These are phyloP conservation scores for Microascus cirrosus DNA, from an alignment of 2,329 filamentous ascomycete genomes.

Conservation along the genomic window DNA sequence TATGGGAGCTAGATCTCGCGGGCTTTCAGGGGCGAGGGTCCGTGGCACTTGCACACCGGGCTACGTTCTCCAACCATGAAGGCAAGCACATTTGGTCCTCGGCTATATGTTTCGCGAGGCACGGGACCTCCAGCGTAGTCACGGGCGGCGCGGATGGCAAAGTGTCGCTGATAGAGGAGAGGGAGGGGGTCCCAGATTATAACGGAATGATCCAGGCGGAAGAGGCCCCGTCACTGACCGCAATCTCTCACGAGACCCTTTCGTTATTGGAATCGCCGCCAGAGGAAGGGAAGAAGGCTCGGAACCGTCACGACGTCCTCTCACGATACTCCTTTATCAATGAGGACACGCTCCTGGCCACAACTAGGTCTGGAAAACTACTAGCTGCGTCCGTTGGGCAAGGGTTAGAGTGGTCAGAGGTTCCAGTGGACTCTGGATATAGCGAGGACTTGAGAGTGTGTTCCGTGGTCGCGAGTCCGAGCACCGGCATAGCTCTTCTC, in stretches of 20 bases:
- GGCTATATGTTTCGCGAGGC: conserved; percentile 24
- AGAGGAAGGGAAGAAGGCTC: not conserved
- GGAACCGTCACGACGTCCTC: conserved; percentile 27
- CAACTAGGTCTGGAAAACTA: conserved; percentile 49
- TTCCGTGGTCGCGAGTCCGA: conserved; percentile 31
- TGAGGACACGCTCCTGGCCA: conserved; percentile 38
- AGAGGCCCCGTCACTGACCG: conserved; percentile 2
- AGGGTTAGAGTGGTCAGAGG: conserved; percentile 28
- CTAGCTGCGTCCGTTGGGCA: conserved; percentile 29
- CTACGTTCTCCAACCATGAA: conserved; percentile 53
- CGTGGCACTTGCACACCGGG: conserved; percentile 20
- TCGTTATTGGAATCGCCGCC: not conserved
- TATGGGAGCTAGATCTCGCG: conserved; percentile 50
- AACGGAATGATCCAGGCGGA: not conserved
- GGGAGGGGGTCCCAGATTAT: not conserved
- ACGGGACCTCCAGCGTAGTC: conserved; percentile 33
- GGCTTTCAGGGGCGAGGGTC: not conserved
- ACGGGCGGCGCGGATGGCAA: conserved; percentile 82
- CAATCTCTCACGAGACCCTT: conserved; percentile 1
- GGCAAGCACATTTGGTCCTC: conserved; percentile 91
- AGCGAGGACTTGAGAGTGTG: conserved; percentile 30
- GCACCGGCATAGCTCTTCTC: conserved; percentile 27
- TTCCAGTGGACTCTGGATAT: conserved; percentile 19
- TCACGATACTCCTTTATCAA: conserved; percentile 54
- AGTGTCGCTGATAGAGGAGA: conserved; percentile 34